A percentile compares a stretch with the other conserved stretches of the same genome.
phyloP scores from a whole-genome alignment of 208 protist species.

The Crithidia bombi region DNA sequence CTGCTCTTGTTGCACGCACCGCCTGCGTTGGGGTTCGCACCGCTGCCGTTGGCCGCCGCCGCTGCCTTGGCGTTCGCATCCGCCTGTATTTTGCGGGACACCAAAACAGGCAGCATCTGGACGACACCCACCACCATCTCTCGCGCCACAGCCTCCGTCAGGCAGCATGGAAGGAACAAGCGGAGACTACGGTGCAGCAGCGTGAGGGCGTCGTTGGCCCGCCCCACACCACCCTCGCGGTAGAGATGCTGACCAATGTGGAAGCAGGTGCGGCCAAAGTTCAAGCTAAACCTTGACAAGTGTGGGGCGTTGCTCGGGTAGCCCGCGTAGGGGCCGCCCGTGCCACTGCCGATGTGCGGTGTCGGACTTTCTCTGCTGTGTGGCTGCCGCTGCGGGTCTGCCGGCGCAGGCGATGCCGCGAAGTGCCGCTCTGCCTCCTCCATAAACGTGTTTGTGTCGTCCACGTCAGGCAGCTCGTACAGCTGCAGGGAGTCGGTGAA shows the following conservation, averaged over 20 bases:
- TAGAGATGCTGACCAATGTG: conserved; percentile 67
- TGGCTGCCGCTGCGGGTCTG: not conserved
- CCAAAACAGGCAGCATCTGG: conserved; percentile 57
- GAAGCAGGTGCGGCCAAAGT: conserved; percentile 75
- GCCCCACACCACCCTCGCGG: conserved; percentile 41
- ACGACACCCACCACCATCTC: conserved; percentile 39
- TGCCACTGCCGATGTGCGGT: not conserved
- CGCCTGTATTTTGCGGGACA: conserved; percentile 26
- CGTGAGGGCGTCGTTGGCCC: conserved; percentile 51
- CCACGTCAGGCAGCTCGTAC: conserved; percentile 61
- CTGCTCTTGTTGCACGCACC: not conserved
- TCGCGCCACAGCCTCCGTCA: conserved; percentile 24
- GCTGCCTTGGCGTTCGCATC: conserved; percentile 11
- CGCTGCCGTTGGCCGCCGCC: not conserved
- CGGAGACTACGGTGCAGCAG: conserved; percentile 67
- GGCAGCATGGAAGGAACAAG: conserved; percentile 51
- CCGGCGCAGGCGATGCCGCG: not conserved
- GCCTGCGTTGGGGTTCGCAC: not conserved
- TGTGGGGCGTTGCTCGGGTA: conserved; percentile 13
- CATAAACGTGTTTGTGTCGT: conserved; percentile 29
- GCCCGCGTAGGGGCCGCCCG: not conserved
- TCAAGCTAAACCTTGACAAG: conserved; percentile 45
- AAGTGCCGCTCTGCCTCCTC: conserved; percentile 31
- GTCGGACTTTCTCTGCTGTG: too few relatives aligned
- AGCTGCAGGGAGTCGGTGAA: conserved; percentile 67